phyloP scores from a whole-genome alignment of 352 stramenopile species.

The Globisporangium irregulare region DNA sequence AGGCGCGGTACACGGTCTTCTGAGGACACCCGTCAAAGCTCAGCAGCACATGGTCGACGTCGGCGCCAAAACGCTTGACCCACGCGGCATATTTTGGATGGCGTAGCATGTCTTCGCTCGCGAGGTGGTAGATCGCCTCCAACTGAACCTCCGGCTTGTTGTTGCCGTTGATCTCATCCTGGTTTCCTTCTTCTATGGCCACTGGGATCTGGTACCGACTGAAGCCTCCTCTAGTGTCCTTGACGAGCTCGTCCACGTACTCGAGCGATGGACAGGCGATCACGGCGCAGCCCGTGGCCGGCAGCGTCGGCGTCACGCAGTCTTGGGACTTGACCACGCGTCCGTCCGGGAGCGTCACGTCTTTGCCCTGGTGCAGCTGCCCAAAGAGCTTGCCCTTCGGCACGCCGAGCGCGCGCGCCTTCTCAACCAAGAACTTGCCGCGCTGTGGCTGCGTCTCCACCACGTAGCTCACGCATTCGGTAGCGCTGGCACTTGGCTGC shows the following conservation, averaged over 20 bases:
- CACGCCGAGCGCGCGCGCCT: conserved; percentile 61
- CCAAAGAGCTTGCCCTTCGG: conserved; percentile 78
- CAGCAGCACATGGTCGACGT: conserved; percentile 63
- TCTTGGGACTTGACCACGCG: conserved; percentile 59
- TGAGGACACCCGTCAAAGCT: conserved; percentile 42
- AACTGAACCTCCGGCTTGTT: conserved; percentile 40
- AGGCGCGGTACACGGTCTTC: conserved; percentile 75
- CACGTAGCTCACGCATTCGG: conserved; percentile 67
- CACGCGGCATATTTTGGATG: conserved; percentile 63
- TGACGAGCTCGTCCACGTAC: conserved; percentile 60
- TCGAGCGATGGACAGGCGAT: conserved; percentile 58
- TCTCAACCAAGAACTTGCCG: conserved; percentile 80
- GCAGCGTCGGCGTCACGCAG: conserved; percentile 66
- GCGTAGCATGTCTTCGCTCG: conserved; percentile 34
- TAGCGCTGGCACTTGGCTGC: conserved; percentile 9
- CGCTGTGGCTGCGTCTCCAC: conserved; percentile 67
- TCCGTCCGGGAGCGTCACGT: conserved; percentile 68
- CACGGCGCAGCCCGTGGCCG: conserved; percentile 46
- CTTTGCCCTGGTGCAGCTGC: conserved; percentile 73
- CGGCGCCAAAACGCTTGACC: conserved; percentile 46
- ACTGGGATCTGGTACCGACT: conserved; percentile 26
- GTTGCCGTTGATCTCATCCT: conserved; percentile 6
- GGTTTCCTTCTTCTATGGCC: conserved; percentile 11
- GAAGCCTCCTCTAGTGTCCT: conserved; percentile 24
- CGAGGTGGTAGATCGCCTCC: conserved; percentile 65